A percentile compares a stretch with the other conserved stretches of the same genome.
Conservation (phyloP, 2,329 filamentous ascomycete genomes). For the Ophiosphaerella narmari region DNA sequence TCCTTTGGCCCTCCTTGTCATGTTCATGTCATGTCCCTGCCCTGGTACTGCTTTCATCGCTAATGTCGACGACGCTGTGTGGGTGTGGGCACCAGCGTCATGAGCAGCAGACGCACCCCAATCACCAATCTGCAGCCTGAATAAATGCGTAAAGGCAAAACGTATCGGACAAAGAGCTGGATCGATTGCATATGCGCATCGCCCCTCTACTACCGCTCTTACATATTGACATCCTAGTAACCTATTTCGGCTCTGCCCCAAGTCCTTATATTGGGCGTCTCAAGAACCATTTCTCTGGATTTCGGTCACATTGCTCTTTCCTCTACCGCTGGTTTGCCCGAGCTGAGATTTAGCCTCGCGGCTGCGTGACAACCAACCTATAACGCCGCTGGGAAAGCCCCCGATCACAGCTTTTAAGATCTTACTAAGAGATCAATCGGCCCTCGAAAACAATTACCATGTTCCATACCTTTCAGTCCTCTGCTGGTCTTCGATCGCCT, state of each 20-base stretch:
- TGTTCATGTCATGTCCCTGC: conserved; percentile 1
- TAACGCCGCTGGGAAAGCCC: conserved; percentile 7
- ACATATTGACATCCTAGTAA: conserved; percentile 6
- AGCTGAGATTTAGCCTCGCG: conserved; percentile 8
- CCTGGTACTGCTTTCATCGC: conserved; percentile 15
- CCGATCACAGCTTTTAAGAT: conserved; percentile 5
- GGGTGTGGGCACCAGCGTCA: conserved; percentile 11
- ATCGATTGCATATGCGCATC: conserved; percentile 8
- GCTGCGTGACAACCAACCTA: conserved; percentile 11
- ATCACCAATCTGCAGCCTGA: conserved; percentile 26
- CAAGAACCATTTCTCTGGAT: conserved; percentile 15
- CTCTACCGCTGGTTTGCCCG: conserved; percentile 11
- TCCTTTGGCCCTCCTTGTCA: conserved; percentile 6
- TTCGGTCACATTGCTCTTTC: conserved; percentile 6
- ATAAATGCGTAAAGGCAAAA: conserved; percentile 16
- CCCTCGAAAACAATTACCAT: conserved; percentile 27
- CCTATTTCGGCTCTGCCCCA: conserved; percentile 3
- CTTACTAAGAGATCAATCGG: conserved; percentile 1
- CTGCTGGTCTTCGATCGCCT: conserved; percentile 38
- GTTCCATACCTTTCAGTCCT: conserved; percentile 53
- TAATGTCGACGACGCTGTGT: conserved; percentile 8
- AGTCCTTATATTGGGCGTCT: conserved; percentile 19
- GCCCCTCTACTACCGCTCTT: conserved; percentile 14
- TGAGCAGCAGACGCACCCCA: conserved; percentile 5
- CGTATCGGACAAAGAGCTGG: conserved; percentile 2